Base-by-base conservation (phyloP, 1,139 yeast species). In the Oligophagozyma castellii region DNA sequence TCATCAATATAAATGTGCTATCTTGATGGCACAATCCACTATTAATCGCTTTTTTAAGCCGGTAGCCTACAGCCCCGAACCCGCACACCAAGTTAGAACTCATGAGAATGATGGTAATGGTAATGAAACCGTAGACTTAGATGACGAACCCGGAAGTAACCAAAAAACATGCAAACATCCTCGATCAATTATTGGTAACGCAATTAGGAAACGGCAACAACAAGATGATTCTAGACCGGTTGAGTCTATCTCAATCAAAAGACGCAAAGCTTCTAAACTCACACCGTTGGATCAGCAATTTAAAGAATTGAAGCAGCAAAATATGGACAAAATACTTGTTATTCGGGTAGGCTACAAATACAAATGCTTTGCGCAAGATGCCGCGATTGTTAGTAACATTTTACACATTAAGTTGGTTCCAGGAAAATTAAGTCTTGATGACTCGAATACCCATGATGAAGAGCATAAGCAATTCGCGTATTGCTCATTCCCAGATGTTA, bases 271-370 rank as follows among this genome's bases (percentile, higher is more conserved):
- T 2, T 27, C 33, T 10, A 37, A 59, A 29, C 51, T 73, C 29
- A 86, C 94, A 0, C 95, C 95, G 0, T 56, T 84, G 28, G 95
- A 84, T 41, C 66, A 66, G 35, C 96, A 86, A 48, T 73, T 74
- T 34, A 56, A 73, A 14, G 73, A 70, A 4, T 56, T 89, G 29
- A 83, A 83, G 43, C 44, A 53, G 4, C 49, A 55, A 2, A 59
- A 86, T 46, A 49, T 53, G 28, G 93, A 81, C 37, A 78, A 80
- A 27, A 43, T 89, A 2, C 58, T 89, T 5, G 73, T 89, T 0
- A 65, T 89, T 14, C 92, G 89, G 48, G 92, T 80, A 5, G 98
- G 98, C 0, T 89, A 89, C 55, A 83, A 83, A 52, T 89, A 73
- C 56, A 79, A 79, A 46, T 73, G 84, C 35, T 83, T 72, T 49